Evolutionary conservation across 2,329 filamentous ascomycete genomes (phyloP).

Genomic region (Xylariomycetidae sp.): DNA sequence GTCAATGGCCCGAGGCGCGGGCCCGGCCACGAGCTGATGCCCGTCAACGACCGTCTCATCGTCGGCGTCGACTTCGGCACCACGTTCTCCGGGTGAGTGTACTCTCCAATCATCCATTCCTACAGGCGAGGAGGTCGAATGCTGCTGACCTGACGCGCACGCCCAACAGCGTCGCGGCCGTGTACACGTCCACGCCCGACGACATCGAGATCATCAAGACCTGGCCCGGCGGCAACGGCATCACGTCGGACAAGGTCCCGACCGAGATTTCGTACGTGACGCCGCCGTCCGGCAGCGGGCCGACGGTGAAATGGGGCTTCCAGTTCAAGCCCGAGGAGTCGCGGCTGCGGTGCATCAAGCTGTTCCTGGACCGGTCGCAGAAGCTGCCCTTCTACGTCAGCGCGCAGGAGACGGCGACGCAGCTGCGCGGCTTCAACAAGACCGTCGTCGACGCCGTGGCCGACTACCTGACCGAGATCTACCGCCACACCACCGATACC

Average conservation of each 20-base stretch:
- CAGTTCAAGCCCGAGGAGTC: conserved; percentile 74
- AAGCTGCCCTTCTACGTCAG: conserved; percentile 77
- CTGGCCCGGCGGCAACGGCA: conserved; percentile 78
- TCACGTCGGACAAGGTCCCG: conserved; percentile 83
- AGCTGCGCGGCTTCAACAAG: conserved; percentile 68
- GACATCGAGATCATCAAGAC: conserved; percentile 80
- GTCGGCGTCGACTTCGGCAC: conserved; percentile 80
- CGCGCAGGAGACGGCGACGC: conserved; percentile 68
- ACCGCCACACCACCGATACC: conserved; percentile 73
- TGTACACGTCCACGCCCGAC: conserved; percentile 70
- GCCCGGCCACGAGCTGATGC: conserved; percentile 44
- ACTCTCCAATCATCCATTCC: not conserved
- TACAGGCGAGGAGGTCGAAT: not conserved
- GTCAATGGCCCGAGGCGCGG: conserved; percentile 57
- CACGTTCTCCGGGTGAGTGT: conserved; percentile 70
- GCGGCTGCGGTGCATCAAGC: conserved; percentile 74
- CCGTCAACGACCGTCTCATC: conserved; percentile 58
- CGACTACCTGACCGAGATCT: conserved; percentile 72
- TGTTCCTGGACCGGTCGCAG: conserved; percentile 75
- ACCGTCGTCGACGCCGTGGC: conserved; percentile 74
- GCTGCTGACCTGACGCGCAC: not conserved
- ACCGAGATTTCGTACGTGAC: conserved; percentile 66
- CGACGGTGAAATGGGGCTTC: conserved; percentile 69
- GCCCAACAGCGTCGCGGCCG: conserved; percentile 60
- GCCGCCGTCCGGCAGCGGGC: conserved; percentile 33